Conservation (phyloP, 2,329 filamentous ascomycete species). For the Talaromyces sp. region DNA sequence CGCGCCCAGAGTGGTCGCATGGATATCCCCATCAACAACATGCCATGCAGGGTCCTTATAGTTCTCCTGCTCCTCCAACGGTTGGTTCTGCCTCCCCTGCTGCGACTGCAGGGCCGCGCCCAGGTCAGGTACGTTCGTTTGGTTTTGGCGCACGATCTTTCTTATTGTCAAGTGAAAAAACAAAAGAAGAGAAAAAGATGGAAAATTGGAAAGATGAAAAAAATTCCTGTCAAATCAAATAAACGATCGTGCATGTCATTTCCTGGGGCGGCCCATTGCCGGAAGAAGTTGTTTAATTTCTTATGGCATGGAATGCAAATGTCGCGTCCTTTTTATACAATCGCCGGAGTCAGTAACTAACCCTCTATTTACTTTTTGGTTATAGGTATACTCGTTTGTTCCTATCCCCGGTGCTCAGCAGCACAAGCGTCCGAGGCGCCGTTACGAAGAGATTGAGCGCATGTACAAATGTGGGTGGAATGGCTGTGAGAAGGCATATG, state of each 20-base stretch:
- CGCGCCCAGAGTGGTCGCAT: constrained; percentile 44
- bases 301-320: not conserved
- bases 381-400: constrained; percentile 92
- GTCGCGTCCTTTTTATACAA: not conserved
- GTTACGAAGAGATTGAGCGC: constrained; percentile 97
- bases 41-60: constrained; percentile 46
- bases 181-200: not conserved
- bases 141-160: constrained; percentile 30
- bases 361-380: constrained; percentile 14
- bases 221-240: constrained; percentile 1
- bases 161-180: constrained; percentile 9
- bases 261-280: constrained; percentile 14
- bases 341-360: constrained; percentile 3
- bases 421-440: constrained; percentile 86
- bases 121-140: constrained; percentile 56
- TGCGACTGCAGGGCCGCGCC: constrained; percentile 56
- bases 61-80: constrained; percentile 49
- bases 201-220: not conserved
- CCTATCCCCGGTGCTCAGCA: constrained; percentile 95
- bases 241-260: constrained; percentile 16
- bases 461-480: constrained; percentile 99
- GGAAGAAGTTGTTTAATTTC: not conserved
- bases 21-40: constrained; percentile 44
- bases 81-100: constrained; percentile 57
- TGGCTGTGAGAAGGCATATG: constrained; percentile 96